Percentiles rank a stretch among this genome's conserved stretches.
Conservation (phyloP, 305 asterid species). For the Rubia balearica region DNA sequence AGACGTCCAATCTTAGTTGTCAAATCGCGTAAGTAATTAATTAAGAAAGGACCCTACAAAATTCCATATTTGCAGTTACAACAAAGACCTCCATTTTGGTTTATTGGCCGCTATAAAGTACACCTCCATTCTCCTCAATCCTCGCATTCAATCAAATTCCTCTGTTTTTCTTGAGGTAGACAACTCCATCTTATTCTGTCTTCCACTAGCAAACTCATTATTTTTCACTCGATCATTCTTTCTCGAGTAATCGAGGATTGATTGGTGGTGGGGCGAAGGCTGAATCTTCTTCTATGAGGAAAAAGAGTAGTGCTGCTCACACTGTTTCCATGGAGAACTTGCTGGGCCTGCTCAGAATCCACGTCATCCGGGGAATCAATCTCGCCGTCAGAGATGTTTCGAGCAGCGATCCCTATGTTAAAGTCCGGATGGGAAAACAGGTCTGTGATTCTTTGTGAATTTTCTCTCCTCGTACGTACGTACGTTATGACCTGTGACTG, state of each 20-base stretch:
- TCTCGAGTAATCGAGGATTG: background rate
- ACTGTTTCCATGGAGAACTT: slow-evolving; percentile 11
- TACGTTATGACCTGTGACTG: background rate
- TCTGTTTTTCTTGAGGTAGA: background rate
- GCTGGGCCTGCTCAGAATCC: slow-evolving; percentile 51
- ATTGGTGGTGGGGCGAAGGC: background rate
- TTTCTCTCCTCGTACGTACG: background rate
- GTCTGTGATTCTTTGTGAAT: slow-evolving; percentile 14
- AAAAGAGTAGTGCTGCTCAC: background rate
- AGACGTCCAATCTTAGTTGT: background rate
- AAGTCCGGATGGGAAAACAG: slow-evolving; percentile 40
- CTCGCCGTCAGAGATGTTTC: slow-evolving; percentile 55
- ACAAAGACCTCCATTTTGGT: background rate
- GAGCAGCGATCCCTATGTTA: slow-evolving; percentile 60
- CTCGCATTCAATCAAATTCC: background rate
- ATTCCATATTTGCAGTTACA: background rate
- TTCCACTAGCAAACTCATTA: background rate
- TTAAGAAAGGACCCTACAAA: background rate
- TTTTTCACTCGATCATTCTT: background rate
- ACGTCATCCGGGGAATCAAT: slow-evolving; percentile 44
- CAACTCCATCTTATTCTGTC: background rate
- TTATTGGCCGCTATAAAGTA: background rate
- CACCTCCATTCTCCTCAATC: background rate
- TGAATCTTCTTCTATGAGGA: background rate
- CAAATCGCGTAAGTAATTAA: background rate